These are phyloP conservation scores for Vigna reflexopilosa DNA, from an alignment of 306 rosid species.

Conservation along the genomic window DNA sequence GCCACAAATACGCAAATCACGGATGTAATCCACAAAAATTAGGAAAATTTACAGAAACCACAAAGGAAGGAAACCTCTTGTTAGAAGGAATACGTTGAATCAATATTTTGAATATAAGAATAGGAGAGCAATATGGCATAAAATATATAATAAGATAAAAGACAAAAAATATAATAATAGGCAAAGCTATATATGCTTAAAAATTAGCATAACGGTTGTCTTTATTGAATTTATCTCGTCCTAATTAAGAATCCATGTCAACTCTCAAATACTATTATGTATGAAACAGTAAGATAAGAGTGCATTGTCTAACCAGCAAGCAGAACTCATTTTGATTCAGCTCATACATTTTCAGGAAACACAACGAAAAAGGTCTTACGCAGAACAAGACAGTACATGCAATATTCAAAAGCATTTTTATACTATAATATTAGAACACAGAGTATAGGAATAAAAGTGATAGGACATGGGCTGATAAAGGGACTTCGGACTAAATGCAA, in stretches of 20 bases:
- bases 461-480: too few species aligned
- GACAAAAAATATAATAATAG: slow-evolving; percentile 13
- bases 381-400: neutral
- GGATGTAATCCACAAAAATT: neutral
- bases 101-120: slow-evolving; percentile 20
- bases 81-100: slow-evolving; percentile 18
- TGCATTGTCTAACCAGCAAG: slow-evolving; percentile 19
- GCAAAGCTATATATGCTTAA: slow-evolving; percentile 23
- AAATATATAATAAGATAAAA: slow-evolving; percentile 2
- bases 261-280: neutral
- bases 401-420: neutral
- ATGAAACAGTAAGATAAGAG: slow-evolving; percentile 15
- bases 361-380: slow-evolving; percentile 3
- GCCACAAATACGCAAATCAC: slow-evolving; percentile 9
- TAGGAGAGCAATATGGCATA: slow-evolving; percentile 5
- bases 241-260: slow-evolving; percentile 33
- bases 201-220: slow-evolving; percentile 2
- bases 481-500: too few species aligned
- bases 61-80: slow-evolving; percentile 10
- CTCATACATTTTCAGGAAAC: slow-evolving; percentile 7
- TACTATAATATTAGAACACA: slow-evolving; percentile 11
- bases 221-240: slow-evolving; percentile 6
- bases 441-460: neutral
- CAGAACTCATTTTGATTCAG: slow-evolving; percentile 13
- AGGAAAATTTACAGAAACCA: slow-evolving; percentile 9